Conservation (phyloP, 2,329 filamentous ascomycete species). For the Penicillium verrucosum region DNA sequence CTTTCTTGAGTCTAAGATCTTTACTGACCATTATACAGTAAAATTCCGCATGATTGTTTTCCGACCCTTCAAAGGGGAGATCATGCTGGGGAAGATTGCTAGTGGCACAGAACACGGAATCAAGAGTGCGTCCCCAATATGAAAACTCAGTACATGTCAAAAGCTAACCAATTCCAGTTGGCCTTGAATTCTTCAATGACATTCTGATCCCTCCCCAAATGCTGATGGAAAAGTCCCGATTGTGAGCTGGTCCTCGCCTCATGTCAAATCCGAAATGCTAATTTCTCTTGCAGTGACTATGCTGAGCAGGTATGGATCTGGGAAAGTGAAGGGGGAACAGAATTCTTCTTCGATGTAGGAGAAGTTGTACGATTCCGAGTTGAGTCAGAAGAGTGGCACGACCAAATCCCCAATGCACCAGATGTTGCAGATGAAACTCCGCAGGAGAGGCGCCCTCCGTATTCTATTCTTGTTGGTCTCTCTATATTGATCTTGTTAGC, state of each 20-base stretch:
- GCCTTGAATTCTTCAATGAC: slow-evolving; percentile 90
- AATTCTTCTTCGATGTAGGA: slow-evolving; percentile 83
- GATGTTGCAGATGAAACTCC: slow-evolving; percentile 60
- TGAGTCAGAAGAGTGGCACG: slow-evolving; percentile 84
- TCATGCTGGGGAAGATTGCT: slow-evolving; percentile 80
- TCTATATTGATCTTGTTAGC: neutral
- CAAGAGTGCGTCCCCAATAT: slow-evolving; percentile 50
- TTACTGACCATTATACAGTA: slow-evolving; percentile 51
- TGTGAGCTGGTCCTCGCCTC: slow-evolving; percentile 53
- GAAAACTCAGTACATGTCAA: slow-evolving; percentile 17
- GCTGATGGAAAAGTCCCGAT: slow-evolving; percentile 71
- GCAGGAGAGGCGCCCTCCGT: slow-evolving; percentile 57
- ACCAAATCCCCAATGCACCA: slow-evolving; percentile 72
- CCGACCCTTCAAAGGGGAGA: slow-evolving; percentile 91
- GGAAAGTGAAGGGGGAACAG: slow-evolving; percentile 66
- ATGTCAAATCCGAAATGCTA: slow-evolving; percentile 13
- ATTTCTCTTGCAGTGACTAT: slow-evolving; percentile 56
- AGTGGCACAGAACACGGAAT: slow-evolving; percentile 70
- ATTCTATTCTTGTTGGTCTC: slow-evolving; percentile 43
- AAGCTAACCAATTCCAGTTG: slow-evolving; percentile 52
- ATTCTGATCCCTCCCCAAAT: slow-evolving; percentile 75
- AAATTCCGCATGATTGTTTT: slow-evolving; percentile 94
- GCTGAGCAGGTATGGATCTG: slow-evolving; percentile 81
- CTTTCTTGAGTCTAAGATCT: neutral
- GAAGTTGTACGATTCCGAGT: slow-evolving; percentile 86